A percentile compares a stretch with the other conserved stretches of the same genome.
Conservation (phyloP, 2,329 filamentous ascomycete genomes). For the Ophiostoma himal-ulmi region DNA sequence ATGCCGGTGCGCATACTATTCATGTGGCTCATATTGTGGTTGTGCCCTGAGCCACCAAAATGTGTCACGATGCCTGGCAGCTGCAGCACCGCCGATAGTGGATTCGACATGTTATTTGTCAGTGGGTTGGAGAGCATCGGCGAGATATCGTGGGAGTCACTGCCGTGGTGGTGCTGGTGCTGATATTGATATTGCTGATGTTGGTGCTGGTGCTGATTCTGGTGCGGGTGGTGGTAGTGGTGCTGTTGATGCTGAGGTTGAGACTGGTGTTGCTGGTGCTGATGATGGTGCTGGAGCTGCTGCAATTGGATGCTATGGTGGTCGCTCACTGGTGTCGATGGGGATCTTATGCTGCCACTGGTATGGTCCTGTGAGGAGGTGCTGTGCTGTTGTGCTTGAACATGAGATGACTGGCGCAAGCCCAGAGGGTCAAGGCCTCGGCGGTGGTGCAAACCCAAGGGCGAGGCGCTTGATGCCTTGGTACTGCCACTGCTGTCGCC, state of each 20-base stretch:
- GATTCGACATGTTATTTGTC: slow-evolving; percentile 31
- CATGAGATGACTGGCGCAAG: slow-evolving; percentile 37
- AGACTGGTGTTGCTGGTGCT: not conserved
- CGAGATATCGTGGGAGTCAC: not conserved
- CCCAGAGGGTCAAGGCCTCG: slow-evolving; percentile 39
- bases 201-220: not conserved
- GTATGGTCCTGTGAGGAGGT: slow-evolving; percentile 34
- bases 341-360: slow-evolving; percentile 14
- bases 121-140: slow-evolving; percentile 8
- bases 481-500: slow-evolving; percentile 31
- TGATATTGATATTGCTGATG: not conserved
- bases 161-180: slow-evolving; percentile 10
- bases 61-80: slow-evolving; percentile 32
- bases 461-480: slow-evolving; percentile 27
- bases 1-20: slow-evolving; percentile 26
- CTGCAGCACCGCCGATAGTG: slow-evolving; percentile 37
- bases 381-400: slow-evolving; percentile 38
- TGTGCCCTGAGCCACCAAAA: not conserved
- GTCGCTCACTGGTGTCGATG: slow-evolving; percentile 4
- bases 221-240: not conserved
- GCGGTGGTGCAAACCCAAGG: slow-evolving; percentile 31
- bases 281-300: slow-evolving; percentile 29
- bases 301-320: slow-evolving; percentile 29
- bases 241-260: not conserved
- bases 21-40: slow-evolving; percentile 27